Evolutionary conservation across 768 basidiomycete species (phyloP).

Genomic region (Xerocomellus intermedius): DNA sequence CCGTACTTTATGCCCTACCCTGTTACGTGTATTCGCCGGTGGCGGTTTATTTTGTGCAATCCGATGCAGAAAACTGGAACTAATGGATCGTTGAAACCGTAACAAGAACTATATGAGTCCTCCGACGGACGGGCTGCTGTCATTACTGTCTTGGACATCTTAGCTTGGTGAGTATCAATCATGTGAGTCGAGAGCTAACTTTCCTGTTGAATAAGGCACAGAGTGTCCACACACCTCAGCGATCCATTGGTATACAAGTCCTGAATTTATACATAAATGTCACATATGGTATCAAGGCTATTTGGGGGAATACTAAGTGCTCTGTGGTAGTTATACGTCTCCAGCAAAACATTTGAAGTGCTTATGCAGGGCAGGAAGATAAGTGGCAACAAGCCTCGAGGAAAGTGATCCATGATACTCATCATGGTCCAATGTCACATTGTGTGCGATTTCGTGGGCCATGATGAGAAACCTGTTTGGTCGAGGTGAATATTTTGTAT

Average conservation of each 20-base stretch:
- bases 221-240: too few relatives aligned
- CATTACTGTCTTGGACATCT: too few relatives aligned
- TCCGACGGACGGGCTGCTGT: too few relatives aligned
- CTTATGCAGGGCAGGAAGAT: slow-evolving; percentile 1
- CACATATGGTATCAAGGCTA: background rate
- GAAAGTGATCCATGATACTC: slow-evolving; percentile 27
- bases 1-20: background rate
- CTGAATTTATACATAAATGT: background rate
- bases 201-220: background rate
- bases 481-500: background rate
- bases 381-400: slow-evolving; percentile 7
- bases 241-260: background rate
- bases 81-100: too few relatives aligned
- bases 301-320: too few relatives aligned
- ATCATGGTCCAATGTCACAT: slow-evolving; percentile 21
- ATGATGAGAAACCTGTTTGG: slow-evolving; percentile 27
- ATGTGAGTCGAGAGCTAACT: too few relatives aligned
- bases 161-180: too few relatives aligned
- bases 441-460: slow-evolving; percentile 30
- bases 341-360: background rate
- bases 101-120: too few relatives aligned
- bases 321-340: background rate
- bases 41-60: too few relatives aligned
- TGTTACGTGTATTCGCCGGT: background rate
- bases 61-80: too few relatives aligned